Evolutionary conservation across 2,329 filamentous ascomycete genomes (phyloP), one percentile per base, ranked within the genome.

Genomic region (Colletotrichum magnum): DNA sequence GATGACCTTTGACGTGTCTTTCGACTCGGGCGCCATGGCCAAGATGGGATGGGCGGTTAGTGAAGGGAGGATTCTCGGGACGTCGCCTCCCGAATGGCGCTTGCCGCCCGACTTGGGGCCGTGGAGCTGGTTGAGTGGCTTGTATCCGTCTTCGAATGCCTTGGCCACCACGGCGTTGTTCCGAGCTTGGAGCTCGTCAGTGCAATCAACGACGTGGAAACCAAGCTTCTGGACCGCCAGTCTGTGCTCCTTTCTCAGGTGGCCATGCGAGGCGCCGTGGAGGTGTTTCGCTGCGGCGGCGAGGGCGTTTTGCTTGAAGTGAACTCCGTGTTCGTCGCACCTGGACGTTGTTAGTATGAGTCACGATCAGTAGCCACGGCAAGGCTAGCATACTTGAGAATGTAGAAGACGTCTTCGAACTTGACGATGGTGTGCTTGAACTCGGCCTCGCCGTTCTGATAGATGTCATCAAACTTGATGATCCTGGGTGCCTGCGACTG

Each of bases 261-360:
- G 63, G 4, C 64, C 64, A 45, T 73, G 71, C n/a, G 64, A 64
- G 1, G 32, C 47, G 5, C 61, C 64, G 24, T 72, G 61, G 5
- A 74, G 63, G 43, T 74, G 72, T 41, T 72, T 72, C 26, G 72
- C 64, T 12, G 71, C 72, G 10, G 68, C 70, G 5, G 41, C 50
- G 3, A 74, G 24, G 1, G 70, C 70, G 6, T 71, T 66, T 24
- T 62, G 50, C 26, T 67, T 69, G 53, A 75, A 73, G 36, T 73
- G 69, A 24, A 73, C 70, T 10, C 58, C 67, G 24, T 75, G 73
- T 41, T 73, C 60, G 15, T 71, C 69, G 56, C 73, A 75, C 18
- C 57, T 62, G 13, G 5, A 18, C 7, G 6, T 53, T 16, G 48
- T 61, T 9, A 61, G 58, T 12, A 4, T 16, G 32, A 10, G 32